Base-by-base conservation (phyloP, 805 yeast species). In the Candida awuae region DNA sequence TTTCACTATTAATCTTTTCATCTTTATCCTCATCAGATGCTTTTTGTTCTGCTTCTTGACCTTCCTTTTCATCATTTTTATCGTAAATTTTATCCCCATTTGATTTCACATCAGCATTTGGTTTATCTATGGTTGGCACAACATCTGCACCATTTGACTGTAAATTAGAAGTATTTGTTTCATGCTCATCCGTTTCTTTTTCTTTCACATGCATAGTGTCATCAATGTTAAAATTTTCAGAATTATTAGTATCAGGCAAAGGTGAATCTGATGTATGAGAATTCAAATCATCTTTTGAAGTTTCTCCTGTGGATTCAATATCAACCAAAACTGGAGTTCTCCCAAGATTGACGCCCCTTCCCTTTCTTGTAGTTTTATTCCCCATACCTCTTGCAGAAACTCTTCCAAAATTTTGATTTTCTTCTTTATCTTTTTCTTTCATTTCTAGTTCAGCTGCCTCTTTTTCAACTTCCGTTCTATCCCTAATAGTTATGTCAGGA, bases 401-500 rank as follows among this genome's bases (percentile, higher is more conserved):
- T 22, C 52, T 37, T 13, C 55, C 58, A 27, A 43, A 44, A 6
- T 59, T 63, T 8, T 56, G 62, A 14, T 54, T 58, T 13, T 36
- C 29, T 20, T 59, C 62, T 17, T 64, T 65, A 23, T 64, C 68
- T 35, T 58, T 64, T 35, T 59, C 67, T 22, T 53, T 59, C 4
- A 34, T 54, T 41, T 22, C 49, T 16, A 38, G 21, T 22, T 59
- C 64, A 17, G 70, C 73, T 20, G 80, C 75, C 50, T 80, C 88
- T 46, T 65, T 69, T 48, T 83, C 92, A 7, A 80, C 73, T 37
- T 83, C 92, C 0, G 79, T 66, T 34, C 90, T 61, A 51, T 75
- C 86, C 48, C 87, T 69, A 4, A 92, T 72, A 0, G 75, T 70
- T 38, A 92, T 84, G 52, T 92, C 94, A 0, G 99, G 99, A 29